Conservation (phyloP, 257 asterid species). For the Solanum clarkiae region DNA sequence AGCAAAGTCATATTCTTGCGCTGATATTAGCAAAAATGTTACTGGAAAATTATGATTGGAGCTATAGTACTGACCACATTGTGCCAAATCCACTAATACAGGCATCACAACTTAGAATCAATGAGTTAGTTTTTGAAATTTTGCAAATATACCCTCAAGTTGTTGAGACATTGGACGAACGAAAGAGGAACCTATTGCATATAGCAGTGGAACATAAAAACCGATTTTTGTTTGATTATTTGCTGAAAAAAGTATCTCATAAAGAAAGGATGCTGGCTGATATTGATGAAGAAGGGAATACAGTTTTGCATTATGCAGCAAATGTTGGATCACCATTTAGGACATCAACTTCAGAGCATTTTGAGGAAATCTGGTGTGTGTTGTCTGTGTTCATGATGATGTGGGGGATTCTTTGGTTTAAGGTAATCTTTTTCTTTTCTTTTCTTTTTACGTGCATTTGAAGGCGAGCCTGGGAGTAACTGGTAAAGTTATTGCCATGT, state of each 20-base stretch:
- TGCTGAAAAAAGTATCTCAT: neutral
- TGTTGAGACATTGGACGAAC: neutral
- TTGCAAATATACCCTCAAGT: neutral
- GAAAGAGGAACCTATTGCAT: neutral
- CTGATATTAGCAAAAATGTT: neutral
- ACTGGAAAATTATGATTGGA: neutral
- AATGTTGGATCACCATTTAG: neutral
- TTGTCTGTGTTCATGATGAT: neutral
- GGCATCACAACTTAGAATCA: neutral
- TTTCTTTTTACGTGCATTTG: neutral
- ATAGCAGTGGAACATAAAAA: neutral
- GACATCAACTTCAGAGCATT: neutral
- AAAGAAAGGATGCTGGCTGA: neutral
- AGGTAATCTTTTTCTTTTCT: neutral
- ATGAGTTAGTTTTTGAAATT: neutral
- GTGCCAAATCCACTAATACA: neutral
- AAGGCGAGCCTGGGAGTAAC: too few relatives aligned
- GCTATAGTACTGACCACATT: neutral
- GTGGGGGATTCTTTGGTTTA: slow-evolving; percentile 5
- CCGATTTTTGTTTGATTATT: neutral
- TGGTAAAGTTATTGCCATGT: too few relatives aligned
- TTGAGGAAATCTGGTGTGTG: neutral
- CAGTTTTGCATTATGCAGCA: slow-evolving; percentile 3
- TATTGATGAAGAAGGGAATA: neutral
- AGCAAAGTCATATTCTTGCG: neutral